Evolutionary conservation across 2,329 filamentous ascomycete species (phyloP), one percentile per base, ranked within the genome.

Genomic region (Xenoacremonium recifei): DNA sequence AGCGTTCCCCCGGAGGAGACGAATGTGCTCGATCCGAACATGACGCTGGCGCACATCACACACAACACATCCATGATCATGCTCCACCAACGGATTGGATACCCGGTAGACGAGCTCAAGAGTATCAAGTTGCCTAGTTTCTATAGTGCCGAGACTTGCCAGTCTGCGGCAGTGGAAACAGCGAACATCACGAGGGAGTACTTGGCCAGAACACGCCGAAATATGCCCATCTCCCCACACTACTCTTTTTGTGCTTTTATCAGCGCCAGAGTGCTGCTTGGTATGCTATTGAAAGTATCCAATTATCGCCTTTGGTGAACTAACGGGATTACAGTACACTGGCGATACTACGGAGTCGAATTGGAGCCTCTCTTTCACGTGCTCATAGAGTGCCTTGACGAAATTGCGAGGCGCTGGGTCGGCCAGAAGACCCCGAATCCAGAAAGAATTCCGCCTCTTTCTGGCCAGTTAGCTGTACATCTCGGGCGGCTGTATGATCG

Each of bases 131-230:
- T 75, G 5, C 72, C 73, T 0, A 73, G 64, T 36, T 54, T 60
- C 4, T 72, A 64, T 30, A 75, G 70, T 35, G 70, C 71, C 2
- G 73, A 76, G 40, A 76, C 73, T 0, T 76, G 73, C 42, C 61
- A 71, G 25, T 51, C 63, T 1, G 73, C 73, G 0, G 71, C 72
- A 0, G 54, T 64, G 0, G 72, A 76, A 40, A 74, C 67, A 0
- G 62, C 72, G 0, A 68, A 64, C 1, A 76, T 76, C 21, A 65
- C 65, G 0, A 57, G 63, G 5, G 73, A 75, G 40, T 76, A 73
- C 44, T 58, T 76, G 2, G 61, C 67, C 17, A 60, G 68, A 46
- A 61, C 65, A 2, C 49, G 59, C 2, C 23, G 37, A 2, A 39
- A 36, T 2, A 50, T 44, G 4, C 51, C 47, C 1, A 41, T 56